Evolutionary conservation across 2,329 filamentous ascomycete species (phyloP), one percentile per base, ranked within the genome.

Genomic region (Seiridium unicorne): DNA sequence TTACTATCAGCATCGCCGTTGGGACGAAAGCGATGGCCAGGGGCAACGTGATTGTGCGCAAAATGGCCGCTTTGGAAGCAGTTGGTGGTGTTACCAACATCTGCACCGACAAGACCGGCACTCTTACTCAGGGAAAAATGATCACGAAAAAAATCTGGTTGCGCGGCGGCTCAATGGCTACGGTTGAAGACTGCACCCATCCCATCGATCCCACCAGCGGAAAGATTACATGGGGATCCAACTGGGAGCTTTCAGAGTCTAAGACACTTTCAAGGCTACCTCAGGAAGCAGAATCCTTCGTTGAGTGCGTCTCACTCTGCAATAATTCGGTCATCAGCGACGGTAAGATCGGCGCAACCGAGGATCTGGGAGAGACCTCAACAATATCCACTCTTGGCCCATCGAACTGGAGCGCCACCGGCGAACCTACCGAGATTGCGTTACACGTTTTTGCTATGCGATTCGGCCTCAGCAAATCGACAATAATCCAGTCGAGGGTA

Each of bases 371-470:
- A 26, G 80, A 82, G 63, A 77, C 78, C 8, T 79, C 77, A 51
- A 81, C 79, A 38, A 76, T 78, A 55, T 78, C 79, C 4, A 81
- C 78, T 7, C 69, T 76, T n/a, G 74, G 77, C 11, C 73, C 77
- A 35, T 70, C 73, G 3, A 70, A 77, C 2, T 89, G 86, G 85
- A 81, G 78, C 47, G 85, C 85, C 26, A 75, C 86, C 47, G 88
- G 87, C 54, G 87, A 90, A 65, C 87, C 88, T 3, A 92, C 89
- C 3, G 89, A 92, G 66, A 90, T 92, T 61, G 89, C 89, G 9
- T 83, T 92, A 13, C 87, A 90, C 64, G 88, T 91, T 8, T 88
- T 92, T 62, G 88, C 89, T 51, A 86, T 88, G 76, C 85, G 89
- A 18, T 91, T 91, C 65, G 80, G 81, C 36, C 80, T 81, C 61